A percentile compares a stretch with the other conserved stretches of the same genome.
These are phyloP conservation scores for Kurtzmaniella quercitrusa DNA, from an alignment of 1,139 yeast species.

Conservation along the genomic window DNA sequence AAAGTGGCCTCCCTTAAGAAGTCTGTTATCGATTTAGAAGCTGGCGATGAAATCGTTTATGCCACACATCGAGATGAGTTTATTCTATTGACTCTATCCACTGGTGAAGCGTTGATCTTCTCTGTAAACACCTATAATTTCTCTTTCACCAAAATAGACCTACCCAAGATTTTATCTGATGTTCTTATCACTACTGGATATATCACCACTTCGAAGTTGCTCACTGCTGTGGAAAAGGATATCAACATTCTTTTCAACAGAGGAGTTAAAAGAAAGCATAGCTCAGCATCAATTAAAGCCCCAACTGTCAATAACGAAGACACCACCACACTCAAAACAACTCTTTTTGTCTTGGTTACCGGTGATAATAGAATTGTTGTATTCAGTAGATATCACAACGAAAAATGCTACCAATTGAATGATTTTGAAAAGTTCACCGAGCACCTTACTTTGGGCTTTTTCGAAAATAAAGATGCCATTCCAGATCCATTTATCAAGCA, in stretches of 20 bases:
- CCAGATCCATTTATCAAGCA: conserved; percentile 79
- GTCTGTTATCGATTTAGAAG: conserved; percentile 23
- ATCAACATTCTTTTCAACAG: conserved; percentile 26
- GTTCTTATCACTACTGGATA: conserved; percentile 69
- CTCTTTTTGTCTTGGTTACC: conserved; percentile 63
- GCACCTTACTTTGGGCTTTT: conserved; percentile 46
- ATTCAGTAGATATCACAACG: conserved; percentile 60
- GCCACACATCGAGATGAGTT: conserved; percentile 50
- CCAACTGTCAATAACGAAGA: conserved; percentile 12
- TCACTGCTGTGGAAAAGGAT: conserved; percentile 41
- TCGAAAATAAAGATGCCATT: conserved; percentile 54
- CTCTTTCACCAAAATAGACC: conserved; percentile 29
- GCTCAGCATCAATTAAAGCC: conserved; percentile 6
- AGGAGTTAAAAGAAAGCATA: conserved; percentile 30
- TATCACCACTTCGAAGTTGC: conserved; percentile 44
- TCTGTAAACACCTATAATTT: conserved; percentile 39
- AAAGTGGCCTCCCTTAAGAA: conserved; percentile 29
- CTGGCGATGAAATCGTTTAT: conserved; percentile 44
- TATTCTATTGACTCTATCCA: conserved; percentile 48
- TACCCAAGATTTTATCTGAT: conserved; percentile 53
- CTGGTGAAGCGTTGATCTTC: conserved; percentile 53
- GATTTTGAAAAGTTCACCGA: conserved; percentile 58
- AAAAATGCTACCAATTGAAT: conserved; percentile 61
- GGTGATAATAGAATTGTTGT: conserved; percentile 72
- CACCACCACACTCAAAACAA: conserved; percentile 29